Evolutionary conservation across 495 filamentous ascomycete species (phyloP).

Genomic region (Hypoxylon lienhwacheense): DNA sequence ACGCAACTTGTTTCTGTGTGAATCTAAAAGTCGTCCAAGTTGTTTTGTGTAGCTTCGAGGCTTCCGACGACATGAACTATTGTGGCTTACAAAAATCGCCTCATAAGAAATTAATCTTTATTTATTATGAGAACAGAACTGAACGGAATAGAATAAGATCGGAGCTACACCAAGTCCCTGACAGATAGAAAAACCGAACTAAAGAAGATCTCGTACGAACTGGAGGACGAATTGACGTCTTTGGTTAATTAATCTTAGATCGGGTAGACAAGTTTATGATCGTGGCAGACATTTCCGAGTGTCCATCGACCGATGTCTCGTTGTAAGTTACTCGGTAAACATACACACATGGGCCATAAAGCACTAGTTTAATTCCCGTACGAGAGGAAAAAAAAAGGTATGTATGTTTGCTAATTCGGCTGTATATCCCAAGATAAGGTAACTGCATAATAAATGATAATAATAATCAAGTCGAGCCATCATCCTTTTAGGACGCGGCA

Average conservation of each 20-base stretch:
- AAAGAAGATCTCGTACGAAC: neutral
- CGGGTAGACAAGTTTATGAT: conserved; percentile 9
- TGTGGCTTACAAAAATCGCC: too few species aligned
- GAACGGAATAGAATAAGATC: neutral
- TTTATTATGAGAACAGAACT: neutral
- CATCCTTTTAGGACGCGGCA: conserved; percentile 17
- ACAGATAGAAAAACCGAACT: neutral
- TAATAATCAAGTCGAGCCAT: conserved; percentile 29
- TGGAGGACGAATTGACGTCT: neutral
- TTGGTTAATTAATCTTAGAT: conserved; percentile 5
- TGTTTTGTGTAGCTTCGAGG: neutral
- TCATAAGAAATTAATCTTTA: too few species aligned
- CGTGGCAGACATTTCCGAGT: conserved; percentile 8
- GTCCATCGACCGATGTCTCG: conserved; percentile 23
- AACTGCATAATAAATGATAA: conserved; percentile 30
- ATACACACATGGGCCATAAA: conserved; percentile 9
- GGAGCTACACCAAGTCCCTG: neutral
- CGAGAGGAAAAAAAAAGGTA: conserved; percentile 1
- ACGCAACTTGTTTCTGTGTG: conserved; percentile 2
- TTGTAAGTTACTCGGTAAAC: conserved; percentile 3
- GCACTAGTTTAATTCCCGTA: conserved; percentile 5
- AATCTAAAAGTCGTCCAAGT: conserved; percentile 11
- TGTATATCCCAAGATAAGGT: conserved; percentile 30
- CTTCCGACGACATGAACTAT: neutral
- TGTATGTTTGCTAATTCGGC: conserved; percentile 18